Base-by-base conservation (phyloP, 169 alveolate genomes). In the Amoebophrya sp. region DNA sequence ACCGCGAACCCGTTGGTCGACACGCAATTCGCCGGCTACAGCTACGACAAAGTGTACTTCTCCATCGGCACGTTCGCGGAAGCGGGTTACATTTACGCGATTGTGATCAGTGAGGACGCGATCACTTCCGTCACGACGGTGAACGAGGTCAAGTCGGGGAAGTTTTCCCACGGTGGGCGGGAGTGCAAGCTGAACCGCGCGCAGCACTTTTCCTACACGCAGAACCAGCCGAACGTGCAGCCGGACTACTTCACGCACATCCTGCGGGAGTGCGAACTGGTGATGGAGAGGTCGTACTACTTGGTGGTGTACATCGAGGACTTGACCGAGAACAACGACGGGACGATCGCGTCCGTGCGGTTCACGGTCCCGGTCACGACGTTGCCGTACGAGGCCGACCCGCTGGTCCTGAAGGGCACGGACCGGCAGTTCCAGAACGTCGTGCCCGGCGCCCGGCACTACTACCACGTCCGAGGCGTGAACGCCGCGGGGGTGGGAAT, bases 221-320 rank as follows among this genome's bases (percentile, higher is more conserved):
- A 7, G 35, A n/a, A n/a, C n/a, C 29, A 7, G 83, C 0, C 0
- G 32, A n/a, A n/a, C 38, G 32, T 66, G 10, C 83, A 66, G 83
- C n/a, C n/a, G n/a, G 83, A 66, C 35, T 66, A 66, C 35, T 66
- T 25, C 83, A 25, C 32, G 83, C 29, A 66, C 38, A n/a, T 66
- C 38, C 18, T 66, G 32, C 29, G 83, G 83, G 83, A 66, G 83
- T 66, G 83, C 83, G 83, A 66, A 25, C 35, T 66, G 83, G 83
- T 66, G 83, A 66, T 66, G 83, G 83, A 7, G 83, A 7, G 83
- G 35, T 25, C 83, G 35, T 89, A 89, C 77, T 53, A 40, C 77
- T 33, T 89, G 55, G 32, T n/a, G 77, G 77, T 89, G 40, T 89
- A 89, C 77, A 77, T 89, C 0, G 91, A 89, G 77, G 91, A 89